Conservation (phyloP, 805 yeast species). For the Cyberlindnera euphorbiae region DNA sequence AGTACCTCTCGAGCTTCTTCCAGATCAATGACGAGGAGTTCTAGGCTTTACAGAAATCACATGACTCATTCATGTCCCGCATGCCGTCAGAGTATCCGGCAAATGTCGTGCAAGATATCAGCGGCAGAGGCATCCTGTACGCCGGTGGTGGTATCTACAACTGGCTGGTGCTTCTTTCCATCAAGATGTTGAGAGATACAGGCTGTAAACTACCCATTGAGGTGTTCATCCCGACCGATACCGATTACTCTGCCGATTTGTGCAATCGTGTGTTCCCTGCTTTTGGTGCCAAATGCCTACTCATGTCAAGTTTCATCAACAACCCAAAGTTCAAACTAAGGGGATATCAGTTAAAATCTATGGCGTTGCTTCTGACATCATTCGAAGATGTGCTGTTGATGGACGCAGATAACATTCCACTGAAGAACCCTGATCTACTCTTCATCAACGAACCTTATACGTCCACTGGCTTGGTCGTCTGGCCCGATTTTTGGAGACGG, state of each 20-base stretch:
- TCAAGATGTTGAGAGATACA: conserved; percentile 50
- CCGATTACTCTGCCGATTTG: conserved; percentile 66
- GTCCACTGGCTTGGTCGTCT: conserved; percentile 43
- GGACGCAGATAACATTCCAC: conserved; percentile 70
- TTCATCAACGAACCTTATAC: conserved; percentile 30
- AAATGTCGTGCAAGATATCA: conserved; percentile 26
- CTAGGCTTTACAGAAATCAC: conserved; percentile 16
- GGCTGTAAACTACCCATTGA: conserved; percentile 77
- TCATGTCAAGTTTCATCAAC: conserved; percentile 39
- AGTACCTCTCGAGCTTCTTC: conserved; percentile 19
- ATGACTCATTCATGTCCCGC: conserved; percentile 22
- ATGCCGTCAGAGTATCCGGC: conserved; percentile 40
- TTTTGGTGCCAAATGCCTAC: conserved; percentile 60
- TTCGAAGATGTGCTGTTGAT: conserved; percentile 71
- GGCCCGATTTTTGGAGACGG: conserved; percentile 74
- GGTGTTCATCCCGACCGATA: conserved; percentile 66
- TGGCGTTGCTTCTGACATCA: conserved; percentile 71
- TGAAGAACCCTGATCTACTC: conserved; percentile 45
- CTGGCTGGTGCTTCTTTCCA: conserved; percentile 52
- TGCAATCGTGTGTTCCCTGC: conserved; percentile 66
- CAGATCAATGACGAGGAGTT: conserved; percentile 15
- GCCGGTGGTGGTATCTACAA: conserved; percentile 76
- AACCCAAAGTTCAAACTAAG: conserved; percentile 40
- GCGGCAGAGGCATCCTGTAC: conserved; percentile 60
- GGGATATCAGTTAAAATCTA: conserved; percentile 64